Percentiles rank a stretch among this genome's conserved stretches.
phyloP scores from a whole-genome alignment of 805 yeast species.

The Kodamaea nitidulidarum region DNA sequence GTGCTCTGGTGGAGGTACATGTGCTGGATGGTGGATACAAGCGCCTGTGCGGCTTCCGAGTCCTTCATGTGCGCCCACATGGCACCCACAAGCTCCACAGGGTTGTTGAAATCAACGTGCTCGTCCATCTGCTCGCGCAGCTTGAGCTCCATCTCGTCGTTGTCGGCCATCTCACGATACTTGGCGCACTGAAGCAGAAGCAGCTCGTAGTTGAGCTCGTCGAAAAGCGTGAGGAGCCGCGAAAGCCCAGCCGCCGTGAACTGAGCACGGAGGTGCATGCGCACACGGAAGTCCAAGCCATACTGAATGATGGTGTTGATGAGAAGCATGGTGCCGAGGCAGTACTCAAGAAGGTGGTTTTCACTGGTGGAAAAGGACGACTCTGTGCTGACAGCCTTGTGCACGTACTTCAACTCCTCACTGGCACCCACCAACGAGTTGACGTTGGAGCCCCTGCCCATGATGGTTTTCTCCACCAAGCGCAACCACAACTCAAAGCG shows the following conservation, averaged over 20 bases:
- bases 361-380: constrained; percentile 46
- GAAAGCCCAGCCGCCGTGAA: constrained; percentile 24
- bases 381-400: constrained; percentile 11
- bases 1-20: constrained; percentile 54
- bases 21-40: constrained; percentile 64
- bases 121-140: constrained; percentile 30
- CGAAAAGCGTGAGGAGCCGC: constrained; percentile 16
- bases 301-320: constrained; percentile 58
- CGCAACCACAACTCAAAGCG: constrained; percentile 70
- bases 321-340: constrained; percentile 64
- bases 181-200: constrained; percentile 63
- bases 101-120: constrained; percentile 61
- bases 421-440: constrained; percentile 93
- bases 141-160: constrained; percentile 48
- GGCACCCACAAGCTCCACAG: constrained; percentile 61
- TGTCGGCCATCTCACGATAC: constrained; percentile 52
- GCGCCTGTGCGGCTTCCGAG: constrained; percentile 55
- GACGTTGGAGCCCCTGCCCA: constrained; percentile 78
- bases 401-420: constrained; percentile 60
- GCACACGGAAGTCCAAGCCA: constrained; percentile 40
- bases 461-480: constrained; percentile 61
- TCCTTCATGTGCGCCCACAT: constrained; percentile 56
- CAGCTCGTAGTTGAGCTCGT: constrained; percentile 48
- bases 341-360: constrained; percentile 63
- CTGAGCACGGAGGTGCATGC: constrained; percentile 57